These are phyloP conservation scores for Elsinoe fawcettii DNA, from an alignment of 2,329 filamentous ascomycete genomes.

Conservation along the genomic window DNA sequence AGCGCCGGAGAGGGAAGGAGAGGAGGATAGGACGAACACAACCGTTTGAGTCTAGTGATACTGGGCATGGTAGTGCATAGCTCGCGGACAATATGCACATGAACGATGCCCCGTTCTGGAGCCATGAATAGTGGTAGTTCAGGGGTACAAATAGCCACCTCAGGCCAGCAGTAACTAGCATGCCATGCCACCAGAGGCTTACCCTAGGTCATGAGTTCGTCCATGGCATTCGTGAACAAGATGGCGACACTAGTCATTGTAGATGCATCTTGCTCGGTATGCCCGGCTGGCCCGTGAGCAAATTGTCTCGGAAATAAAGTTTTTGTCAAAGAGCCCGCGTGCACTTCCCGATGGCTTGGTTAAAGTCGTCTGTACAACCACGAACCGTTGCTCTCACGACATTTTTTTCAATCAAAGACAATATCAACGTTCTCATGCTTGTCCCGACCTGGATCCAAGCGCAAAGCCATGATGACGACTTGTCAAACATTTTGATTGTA, in stretches of 20 bases:
- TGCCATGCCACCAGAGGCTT: background rate
- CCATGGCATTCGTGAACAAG: background rate
- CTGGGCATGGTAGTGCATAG: background rate
- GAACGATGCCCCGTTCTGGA: background rate
- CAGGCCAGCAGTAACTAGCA: background rate
- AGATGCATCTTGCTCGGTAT: background rate
- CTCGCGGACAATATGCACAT: background rate
- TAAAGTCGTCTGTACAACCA: conserved; percentile 1
- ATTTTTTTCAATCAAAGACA: conserved; percentile 8
- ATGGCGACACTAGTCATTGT: background rate
- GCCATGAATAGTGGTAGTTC: background rate
- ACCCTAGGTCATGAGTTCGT: background rate
- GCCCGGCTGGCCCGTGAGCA: background rate
- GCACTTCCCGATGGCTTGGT: background rate
- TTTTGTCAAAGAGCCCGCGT: background rate
- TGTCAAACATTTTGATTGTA: background rate
- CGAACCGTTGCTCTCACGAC: background rate
- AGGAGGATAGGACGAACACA: conserved; percentile 41
- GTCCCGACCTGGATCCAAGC: background rate
- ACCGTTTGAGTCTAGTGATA: conserved; percentile 38
- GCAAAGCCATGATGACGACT: background rate
- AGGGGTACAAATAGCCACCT: background rate
- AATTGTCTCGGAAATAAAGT: background rate
- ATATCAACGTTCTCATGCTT: background rate
- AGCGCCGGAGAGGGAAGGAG: conserved; percentile 37